These are phyloP conservation scores for Pseudozyma pruni DNA, from an alignment of 1,284 basidiomycete genomes.

Conservation along the genomic window DNA sequence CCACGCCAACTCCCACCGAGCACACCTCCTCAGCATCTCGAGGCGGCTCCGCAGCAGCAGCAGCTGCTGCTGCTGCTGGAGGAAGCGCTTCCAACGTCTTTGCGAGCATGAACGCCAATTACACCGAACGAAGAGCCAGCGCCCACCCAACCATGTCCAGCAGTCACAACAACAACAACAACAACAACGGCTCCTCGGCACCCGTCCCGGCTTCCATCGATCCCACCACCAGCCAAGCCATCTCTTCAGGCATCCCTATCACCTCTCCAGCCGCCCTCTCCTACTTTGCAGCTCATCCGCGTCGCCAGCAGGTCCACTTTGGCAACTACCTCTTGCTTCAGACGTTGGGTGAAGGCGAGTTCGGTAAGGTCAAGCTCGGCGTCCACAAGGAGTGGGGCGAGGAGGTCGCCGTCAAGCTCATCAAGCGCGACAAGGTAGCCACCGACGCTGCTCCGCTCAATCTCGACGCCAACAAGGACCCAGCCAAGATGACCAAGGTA, in stretches of 20 bases:
- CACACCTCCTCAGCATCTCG: slow-evolving; percentile 20
- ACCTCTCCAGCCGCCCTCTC: slow-evolving; percentile 65
- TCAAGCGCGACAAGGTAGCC: slow-evolving; percentile 91
- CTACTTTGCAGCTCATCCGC: slow-evolving; percentile 67
- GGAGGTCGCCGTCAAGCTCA: slow-evolving; percentile 99
- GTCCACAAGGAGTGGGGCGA: slow-evolving; percentile 92
- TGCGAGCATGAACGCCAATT: slow-evolving; percentile 46
- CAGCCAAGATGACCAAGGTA: slow-evolving; percentile 88
- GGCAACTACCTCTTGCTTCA: slow-evolving; percentile 67
- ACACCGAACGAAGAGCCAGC: slow-evolving; percentile 59
- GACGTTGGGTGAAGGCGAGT: slow-evolving; percentile 86
- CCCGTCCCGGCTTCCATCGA: slow-evolving; percentile 31
- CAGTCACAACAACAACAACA: no score
- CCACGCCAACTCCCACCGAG: slow-evolving; percentile 58
- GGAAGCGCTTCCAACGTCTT: slow-evolving; percentile 35
- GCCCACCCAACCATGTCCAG: slow-evolving; percentile 60
- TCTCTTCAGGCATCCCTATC: slow-evolving; percentile 60
- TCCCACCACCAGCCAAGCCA: slow-evolving; percentile 51
- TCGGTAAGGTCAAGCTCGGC: slow-evolving; percentile 98
- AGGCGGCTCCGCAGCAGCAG: slow-evolving; percentile 14
- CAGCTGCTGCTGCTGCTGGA: slow-evolving; percentile 7
- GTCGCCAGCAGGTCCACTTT: slow-evolving; percentile 67
- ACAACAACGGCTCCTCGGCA: slow-evolving; percentile 1
- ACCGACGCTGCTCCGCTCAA: slow-evolving; percentile 70
- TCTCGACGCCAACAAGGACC: slow-evolving; percentile 54